Evolutionary conservation across 164 flowering plant genomes (phyloP).

Genomic region (Nymphaea colorata): DNA sequence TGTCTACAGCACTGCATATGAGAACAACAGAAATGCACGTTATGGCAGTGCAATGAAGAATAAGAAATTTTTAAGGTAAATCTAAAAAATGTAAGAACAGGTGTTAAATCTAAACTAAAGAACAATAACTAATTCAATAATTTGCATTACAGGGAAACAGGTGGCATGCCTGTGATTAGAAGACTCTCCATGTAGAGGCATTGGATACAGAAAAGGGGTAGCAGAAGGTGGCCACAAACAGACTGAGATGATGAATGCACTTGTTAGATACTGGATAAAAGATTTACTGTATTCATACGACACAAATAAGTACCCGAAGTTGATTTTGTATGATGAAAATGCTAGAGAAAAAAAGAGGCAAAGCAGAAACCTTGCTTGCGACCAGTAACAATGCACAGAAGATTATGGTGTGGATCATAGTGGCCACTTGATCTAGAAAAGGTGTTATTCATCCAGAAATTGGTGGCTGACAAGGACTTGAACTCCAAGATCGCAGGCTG

Average conservation of each 20-base stretch:
- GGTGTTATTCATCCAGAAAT: slow-evolving; percentile 89
- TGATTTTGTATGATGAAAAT: not conserved
- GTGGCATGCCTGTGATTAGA: slow-evolving; percentile 86
- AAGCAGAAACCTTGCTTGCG: slow-evolving; percentile 59
- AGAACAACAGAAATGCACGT: not conserved
- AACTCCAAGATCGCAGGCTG: slow-evolving; percentile 64
- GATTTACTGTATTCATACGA: too few species aligned
- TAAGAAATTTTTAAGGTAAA: not conserved
- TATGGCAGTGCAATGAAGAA: not conserved
- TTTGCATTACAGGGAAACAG: not conserved
- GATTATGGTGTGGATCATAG: slow-evolving; percentile 94
- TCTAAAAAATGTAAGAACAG: not conserved
- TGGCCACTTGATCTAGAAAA: slow-evolving; percentile 77
- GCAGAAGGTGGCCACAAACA: slow-evolving; percentile 95
- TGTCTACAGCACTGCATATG: slow-evolving; percentile 53
- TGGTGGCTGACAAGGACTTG: slow-evolving; percentile 51
- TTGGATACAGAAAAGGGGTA: slow-evolving; percentile 58
- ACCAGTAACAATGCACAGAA: slow-evolving; percentile 75
- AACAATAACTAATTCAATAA: slow-evolving; percentile 1
- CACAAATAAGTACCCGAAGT: too few species aligned
- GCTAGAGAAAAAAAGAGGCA: not conserved
- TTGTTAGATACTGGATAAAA: too few species aligned
- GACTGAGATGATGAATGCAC: slow-evolving; percentile 29
- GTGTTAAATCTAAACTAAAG: slow-evolving; percentile 4
- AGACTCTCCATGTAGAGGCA: slow-evolving; percentile 87